Base-by-base conservation (phyloP, 2,329 filamentous ascomycete species). In the Trichoderma sp. region DNA sequence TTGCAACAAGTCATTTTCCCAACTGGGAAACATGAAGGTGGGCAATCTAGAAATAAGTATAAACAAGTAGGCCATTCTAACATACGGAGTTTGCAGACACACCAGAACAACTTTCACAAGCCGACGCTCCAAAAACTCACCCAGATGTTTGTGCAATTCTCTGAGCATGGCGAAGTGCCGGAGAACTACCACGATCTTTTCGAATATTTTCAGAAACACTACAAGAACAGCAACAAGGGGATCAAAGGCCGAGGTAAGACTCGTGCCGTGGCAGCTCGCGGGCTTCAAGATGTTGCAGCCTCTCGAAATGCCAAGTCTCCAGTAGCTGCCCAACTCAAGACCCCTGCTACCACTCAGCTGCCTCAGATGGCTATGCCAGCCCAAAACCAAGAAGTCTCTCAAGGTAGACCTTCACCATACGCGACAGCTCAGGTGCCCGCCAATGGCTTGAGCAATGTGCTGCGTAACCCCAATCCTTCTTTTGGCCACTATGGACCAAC, bases 151-250 rank as follows among this genome's bases (percentile, higher is more conserved):
- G 88, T 90, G 17, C 85, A 79, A 43, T 87, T 91, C 68, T 85
- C 85, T n/a, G 88, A 91, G 47, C 83, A 85, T 6, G 88, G 78
- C 12, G 74, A 79, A 13, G 76, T 95, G n/a, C 84, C 87, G 0
- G 86, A 90, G 47, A 81, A 83, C 6, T 93, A 98, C 77, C 90
- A 88, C 73, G 91, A 94, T 72, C 85, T 98, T 65, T 94, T 92
- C 85, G 88, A 92, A 75, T 97, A 97, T 82, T 96, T 98, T 79
- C 88, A 91, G 4, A 87, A 87, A 0, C 86, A 97, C n/a, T 98
- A 97, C 87, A 97, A 97, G 85, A 97, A 98, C 83, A 95, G 92
- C 83, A 98, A 98, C 87, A 97, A 97, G 81, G 96, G 96, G 1
- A 98, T 98, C 85, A 98, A 98, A 82, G 96, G 96, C 12, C 90